These are phyloP conservation scores for Terana coerulea DNA, from an alignment of 768 basidiomycete species.

Conservation along the genomic window DNA sequence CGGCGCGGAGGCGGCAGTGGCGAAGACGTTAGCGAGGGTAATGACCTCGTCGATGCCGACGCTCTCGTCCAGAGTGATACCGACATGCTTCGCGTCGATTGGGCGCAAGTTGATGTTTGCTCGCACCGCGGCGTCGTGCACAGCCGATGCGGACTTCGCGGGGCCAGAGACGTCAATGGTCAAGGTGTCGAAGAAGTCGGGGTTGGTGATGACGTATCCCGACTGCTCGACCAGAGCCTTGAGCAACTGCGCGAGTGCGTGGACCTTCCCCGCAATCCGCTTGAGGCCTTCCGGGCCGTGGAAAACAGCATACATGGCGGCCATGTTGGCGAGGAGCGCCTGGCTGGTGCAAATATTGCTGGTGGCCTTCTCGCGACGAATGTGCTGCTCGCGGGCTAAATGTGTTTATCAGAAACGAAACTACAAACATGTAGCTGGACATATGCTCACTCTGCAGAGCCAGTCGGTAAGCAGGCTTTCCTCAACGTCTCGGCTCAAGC, in stretches of 20 bases:
- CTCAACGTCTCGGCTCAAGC: conserved; percentile 78
- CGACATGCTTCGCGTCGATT: conserved; percentile 72
- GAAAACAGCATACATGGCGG: conserved; percentile 97
- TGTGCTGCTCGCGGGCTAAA: conserved; percentile 91
- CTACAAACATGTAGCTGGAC: neutral
- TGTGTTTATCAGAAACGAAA: neutral
- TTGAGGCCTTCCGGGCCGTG: conserved; percentile 87
- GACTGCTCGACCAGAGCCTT: conserved; percentile 59
- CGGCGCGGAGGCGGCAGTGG: conserved; percentile 53
- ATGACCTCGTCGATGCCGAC: conserved; percentile 73
- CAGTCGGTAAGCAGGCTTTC: conserved; percentile 85
- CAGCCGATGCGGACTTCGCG: conserved; percentile 47
- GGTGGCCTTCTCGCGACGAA: conserved; percentile 96
- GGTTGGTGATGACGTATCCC: conserved; percentile 71
- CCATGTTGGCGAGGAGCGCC: conserved; percentile 98
- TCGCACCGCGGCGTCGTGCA: conserved; percentile 66
- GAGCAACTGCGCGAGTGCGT: conserved; percentile 79
- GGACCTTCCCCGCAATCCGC: conserved; percentile 88
- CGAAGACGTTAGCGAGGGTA: conserved; percentile 77
- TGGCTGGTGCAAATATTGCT: conserved; percentile 99
- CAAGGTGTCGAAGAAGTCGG: conserved; percentile 88
- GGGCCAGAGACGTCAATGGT: conserved; percentile 68
- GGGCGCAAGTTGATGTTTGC: conserved; percentile 81
- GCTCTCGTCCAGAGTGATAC: conserved; percentile 92
- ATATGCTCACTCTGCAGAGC: conserved; percentile 81